These are phyloP conservation scores for Logfia minima DNA, from an alignment of 129 eudicot genomes.

Conservation along the genomic window DNA sequence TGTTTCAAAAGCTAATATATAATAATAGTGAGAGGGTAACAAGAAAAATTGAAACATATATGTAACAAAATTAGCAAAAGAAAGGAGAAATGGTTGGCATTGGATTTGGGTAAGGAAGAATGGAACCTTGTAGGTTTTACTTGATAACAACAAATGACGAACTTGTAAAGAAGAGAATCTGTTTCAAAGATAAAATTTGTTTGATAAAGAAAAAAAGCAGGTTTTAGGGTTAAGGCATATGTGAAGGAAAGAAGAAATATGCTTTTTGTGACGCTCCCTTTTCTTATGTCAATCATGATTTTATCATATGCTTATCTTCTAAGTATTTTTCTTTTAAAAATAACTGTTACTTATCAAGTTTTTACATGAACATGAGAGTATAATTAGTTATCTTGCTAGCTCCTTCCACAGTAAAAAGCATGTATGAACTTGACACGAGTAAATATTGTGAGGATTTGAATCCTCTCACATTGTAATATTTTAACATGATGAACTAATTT, in stretches of 20 bases:
- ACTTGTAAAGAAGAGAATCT: background rate
- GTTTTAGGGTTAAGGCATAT: conserved; percentile 8
- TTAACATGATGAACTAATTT: too few relatives aligned
- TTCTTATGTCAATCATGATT: conserved; percentile 6
- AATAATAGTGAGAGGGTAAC: conserved; percentile 5
- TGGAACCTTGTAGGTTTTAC: background rate
- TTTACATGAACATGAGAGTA: background rate
- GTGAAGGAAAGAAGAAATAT: conserved; percentile 19
- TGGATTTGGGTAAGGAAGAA: conserved; percentile 12
- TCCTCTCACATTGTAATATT: too few relatives aligned
- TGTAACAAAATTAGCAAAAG: conserved; percentile 2
- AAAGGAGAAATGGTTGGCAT: background rate
- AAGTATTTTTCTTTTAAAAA: too few relatives aligned
- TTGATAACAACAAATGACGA: background rate
- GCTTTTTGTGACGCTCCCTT: conserved; percentile 22
- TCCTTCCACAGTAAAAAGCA: too few relatives aligned
- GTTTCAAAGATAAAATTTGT: conserved; percentile 14
- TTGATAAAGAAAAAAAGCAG: conserved; percentile 16
- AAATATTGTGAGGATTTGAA: too few relatives aligned
- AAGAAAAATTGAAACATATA: background rate
- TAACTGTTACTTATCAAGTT: too few relatives aligned
- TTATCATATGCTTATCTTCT: background rate
- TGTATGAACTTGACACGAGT: too few relatives aligned
- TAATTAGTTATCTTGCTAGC: too few relatives aligned
- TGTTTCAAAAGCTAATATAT: background rate